Percentiles rank a stretch among this genome's conserved stretches.
These are phyloP conservation scores for Geotrichum ghanense DNA, from an alignment of 805 yeast species.

Conservation along the genomic window DNA sequence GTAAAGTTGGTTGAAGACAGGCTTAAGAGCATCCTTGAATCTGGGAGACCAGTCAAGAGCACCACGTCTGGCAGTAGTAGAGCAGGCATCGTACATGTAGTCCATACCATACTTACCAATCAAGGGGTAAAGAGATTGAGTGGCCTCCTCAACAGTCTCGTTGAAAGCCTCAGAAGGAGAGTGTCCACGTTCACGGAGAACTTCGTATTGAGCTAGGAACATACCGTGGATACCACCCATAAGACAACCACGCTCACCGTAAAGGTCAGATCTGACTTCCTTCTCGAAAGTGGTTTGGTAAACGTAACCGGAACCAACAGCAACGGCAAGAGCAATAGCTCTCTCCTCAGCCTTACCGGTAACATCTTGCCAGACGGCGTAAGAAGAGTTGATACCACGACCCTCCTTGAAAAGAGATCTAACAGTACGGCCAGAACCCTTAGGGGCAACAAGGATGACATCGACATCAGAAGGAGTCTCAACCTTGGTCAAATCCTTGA, in stretches of 20 bases:
- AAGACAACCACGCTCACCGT: slow-evolving; percentile 99
- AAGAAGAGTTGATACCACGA: slow-evolving; percentile 99
- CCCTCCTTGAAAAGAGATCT: slow-evolving; percentile 99
- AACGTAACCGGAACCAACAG: slow-evolving; percentile 99
- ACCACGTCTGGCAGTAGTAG: slow-evolving; percentile 99
- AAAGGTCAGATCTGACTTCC: slow-evolving; percentile 97
- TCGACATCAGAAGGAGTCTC: slow-evolving; percentile 92
- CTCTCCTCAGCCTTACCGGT: slow-evolving; percentile 98
- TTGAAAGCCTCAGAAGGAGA: slow-evolving; percentile 99
- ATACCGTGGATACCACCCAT: slow-evolving; percentile 99
- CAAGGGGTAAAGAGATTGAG: slow-evolving; percentile 98
- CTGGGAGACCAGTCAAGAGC: slow-evolving; percentile 99
- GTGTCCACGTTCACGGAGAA: slow-evolving; percentile 98
- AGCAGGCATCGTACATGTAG: slow-evolving; percentile 99
- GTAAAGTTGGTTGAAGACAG: slow-evolving; percentile 94
- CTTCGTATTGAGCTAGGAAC: slow-evolving; percentile 99
- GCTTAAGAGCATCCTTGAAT: slow-evolving; percentile 97
- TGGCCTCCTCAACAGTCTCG: slow-evolving; percentile 99
- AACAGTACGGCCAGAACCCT: slow-evolving; percentile 99
- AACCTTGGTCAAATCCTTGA: slow-evolving; percentile 94
- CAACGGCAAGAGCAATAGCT: slow-evolving; percentile 97
- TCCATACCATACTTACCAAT: slow-evolving; percentile 99
- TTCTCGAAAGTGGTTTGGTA: slow-evolving; percentile 99
- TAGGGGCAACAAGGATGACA: slow-evolving; percentile 98
- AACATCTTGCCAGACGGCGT: slow-evolving; percentile 99